Percentiles rank a stretch among this genome's conserved stretches.
Evolutionary conservation across 768 basidiomycete species (phyloP).

Genomic region (Mycena filopes): DNA sequence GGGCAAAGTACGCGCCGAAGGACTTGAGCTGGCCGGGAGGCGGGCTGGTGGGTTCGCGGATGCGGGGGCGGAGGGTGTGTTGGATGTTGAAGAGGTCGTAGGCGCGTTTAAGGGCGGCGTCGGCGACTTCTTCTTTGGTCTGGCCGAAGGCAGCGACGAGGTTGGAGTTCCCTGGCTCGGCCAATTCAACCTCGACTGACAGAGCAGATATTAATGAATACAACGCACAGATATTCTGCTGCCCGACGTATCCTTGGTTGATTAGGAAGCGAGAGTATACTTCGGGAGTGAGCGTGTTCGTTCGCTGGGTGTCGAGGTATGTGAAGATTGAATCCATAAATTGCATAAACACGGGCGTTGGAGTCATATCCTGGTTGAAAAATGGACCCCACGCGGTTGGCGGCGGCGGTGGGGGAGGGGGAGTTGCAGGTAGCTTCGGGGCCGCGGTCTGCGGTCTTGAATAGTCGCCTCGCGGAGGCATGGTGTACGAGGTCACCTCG

Average conservation of each 20-base stretch:
- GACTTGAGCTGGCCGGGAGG: not conserved
- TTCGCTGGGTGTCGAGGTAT: slow-evolving; percentile 25
- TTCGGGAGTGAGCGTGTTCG: slow-evolving; percentile 27
- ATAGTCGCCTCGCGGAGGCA: not conserved
- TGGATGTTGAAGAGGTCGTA: slow-evolving; percentile 32
- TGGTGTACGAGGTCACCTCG: not conserved
- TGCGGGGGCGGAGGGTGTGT: slow-evolving; percentile 21
- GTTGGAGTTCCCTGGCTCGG: slow-evolving; percentile 20
- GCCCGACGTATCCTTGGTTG: slow-evolving; percentile 24
- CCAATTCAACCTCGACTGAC: too few relatives aligned
- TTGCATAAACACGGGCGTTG: slow-evolving; percentile 3
- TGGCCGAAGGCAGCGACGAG: slow-evolving; percentile 12
- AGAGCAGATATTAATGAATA: too few relatives aligned
- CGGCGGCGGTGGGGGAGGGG: not conserved
- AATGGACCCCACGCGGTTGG: slow-evolving; percentile 21
- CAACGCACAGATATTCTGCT: slow-evolving; percentile 26
- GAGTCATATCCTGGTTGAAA: slow-evolving; percentile 20
- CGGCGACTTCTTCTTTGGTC: slow-evolving; percentile 28
- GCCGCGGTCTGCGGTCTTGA: too few relatives aligned
- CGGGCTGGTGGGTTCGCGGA: not conserved
- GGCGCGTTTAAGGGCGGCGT: slow-evolving; percentile 25
- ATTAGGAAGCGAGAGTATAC: slow-evolving; percentile 30
- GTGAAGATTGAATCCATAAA: slow-evolving; percentile 28
- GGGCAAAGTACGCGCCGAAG: not conserved
- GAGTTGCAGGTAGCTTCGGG: not conserved